Evolutionary conservation across 768 basidiomycete species (phyloP), one percentile per base, ranked within the genome.

Genomic region (Mycena alexandri): DNA sequence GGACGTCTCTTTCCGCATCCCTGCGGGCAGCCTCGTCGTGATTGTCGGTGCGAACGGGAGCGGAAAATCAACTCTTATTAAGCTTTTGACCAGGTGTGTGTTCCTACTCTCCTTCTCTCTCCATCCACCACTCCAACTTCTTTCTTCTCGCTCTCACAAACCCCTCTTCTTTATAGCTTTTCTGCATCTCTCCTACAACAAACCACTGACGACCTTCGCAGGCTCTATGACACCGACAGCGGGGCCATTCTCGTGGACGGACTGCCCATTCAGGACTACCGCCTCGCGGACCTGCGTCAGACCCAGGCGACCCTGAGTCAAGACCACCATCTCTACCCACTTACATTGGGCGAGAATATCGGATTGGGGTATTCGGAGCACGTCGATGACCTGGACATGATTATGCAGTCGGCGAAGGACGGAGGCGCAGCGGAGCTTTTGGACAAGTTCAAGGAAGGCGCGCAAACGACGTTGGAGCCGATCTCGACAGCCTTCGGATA

Each of bases 291-390:
- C 16, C 63, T 85, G 19, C 76, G 79, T 4, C 65, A 66, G 11
- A 69, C 76, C 1, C 80, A 75, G 13, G 80, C 82, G 16, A 74
- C 78, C 44, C 77, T 85, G 3, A 75, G 75, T 5, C 83, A 85
- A 69, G 77, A 80, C 3, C 82, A 80, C 61, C 54, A 66, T 4
- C 61, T 83, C 1, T 80, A 78, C 63, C 78, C 79, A 11, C 69
- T 84, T 5, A 75, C 80, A 3, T 47, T 84, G 5, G 71, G 70
- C 34, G 84, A 84, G 52, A 84, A 83, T 42, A 78, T 84, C 19
- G 78, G 74, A 24, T 68, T 84, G 8, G 83, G 81, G 24, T 65
- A 70, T 36, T 51, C 74, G 8, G 74, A 71, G 11, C 38, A 41
- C 10, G 55, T 64, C 14, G 47, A 51, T 10, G 65, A 71, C 11